Conservation (phyloP, 2,329 filamentous ascomycete species). For the Eurotiales sp. region DNA sequence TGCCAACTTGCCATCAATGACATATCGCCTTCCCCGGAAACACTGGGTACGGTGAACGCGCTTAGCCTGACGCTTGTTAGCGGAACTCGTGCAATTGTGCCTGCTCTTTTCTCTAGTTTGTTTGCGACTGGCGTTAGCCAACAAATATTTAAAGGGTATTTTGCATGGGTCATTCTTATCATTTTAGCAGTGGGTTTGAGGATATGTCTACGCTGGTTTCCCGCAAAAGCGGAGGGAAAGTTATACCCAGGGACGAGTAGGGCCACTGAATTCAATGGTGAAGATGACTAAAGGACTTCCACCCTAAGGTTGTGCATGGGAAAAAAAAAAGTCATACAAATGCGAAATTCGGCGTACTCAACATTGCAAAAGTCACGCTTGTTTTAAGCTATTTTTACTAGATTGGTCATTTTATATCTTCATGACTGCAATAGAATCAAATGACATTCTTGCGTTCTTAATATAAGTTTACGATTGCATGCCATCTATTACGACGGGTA, state of each 20-base stretch:
- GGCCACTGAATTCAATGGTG: not conserved
- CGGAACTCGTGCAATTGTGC: constrained; percentile 62
- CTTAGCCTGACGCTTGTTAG: constrained; percentile 60
- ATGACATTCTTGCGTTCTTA: no score
- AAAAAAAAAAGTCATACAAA: no score
- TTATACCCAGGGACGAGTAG: not conserved
- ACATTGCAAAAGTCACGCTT: no score
- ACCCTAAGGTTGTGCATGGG: not conserved
- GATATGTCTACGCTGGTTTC: constrained; percentile 20
- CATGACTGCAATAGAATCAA: no score
- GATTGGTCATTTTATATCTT: no score
- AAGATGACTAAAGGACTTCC: not conserved
- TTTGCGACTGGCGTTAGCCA: constrained; percentile 64
- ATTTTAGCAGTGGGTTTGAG: constrained; percentile 33
- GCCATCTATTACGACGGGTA: no score
- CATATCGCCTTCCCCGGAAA: constrained; percentile 60
- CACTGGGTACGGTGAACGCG: constrained; percentile 69
- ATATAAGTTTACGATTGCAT: no score
- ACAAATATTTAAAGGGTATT: constrained; percentile 61
- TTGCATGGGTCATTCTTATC: constrained; percentile 60
- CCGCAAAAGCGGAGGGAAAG: constrained; percentile 13
- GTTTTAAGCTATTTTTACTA: no score
- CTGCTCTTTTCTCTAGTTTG: constrained; percentile 62
- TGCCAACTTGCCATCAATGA: constrained; percentile 74
- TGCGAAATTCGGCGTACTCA: no score